Percentiles rank a stretch among this genome's conserved stretches.
phyloP scores from a whole-genome alignment of 352 stramenopile genomes.

The Globisporangium echinulatum region DNA sequence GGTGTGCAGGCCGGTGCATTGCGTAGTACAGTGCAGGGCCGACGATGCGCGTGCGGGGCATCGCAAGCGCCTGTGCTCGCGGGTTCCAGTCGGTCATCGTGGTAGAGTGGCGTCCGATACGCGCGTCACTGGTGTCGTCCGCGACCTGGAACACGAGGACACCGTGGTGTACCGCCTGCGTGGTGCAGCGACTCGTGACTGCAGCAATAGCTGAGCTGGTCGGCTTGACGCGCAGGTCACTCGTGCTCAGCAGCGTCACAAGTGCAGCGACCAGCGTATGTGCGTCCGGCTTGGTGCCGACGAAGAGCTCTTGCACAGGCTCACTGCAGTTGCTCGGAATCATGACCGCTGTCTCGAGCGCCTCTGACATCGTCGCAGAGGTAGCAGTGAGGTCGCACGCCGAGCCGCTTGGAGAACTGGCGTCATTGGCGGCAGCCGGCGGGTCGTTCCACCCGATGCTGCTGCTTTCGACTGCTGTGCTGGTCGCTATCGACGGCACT shows the following conservation, averaged over 20 bases:
- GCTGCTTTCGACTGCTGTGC: too few species aligned
- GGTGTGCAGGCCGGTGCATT: neutral
- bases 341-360: conserved; percentile 15
- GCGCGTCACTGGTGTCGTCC: neutral
- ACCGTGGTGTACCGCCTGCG: conserved; percentile 10
- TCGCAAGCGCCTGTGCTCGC: conserved; percentile 20
- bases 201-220: neutral
- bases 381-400: too few species aligned
- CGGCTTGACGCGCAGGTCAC: neutral
- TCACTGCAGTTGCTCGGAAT: conserved; percentile 21
- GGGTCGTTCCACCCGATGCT: neutral
- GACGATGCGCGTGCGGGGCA: conserved; percentile 5
- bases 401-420: neutral
- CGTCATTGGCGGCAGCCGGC: neutral
- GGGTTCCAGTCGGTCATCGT: conserved; percentile 17
- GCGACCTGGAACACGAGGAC: conserved; percentile 18
- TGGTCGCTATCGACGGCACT: too few species aligned
- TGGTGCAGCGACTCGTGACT: neutral
- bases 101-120: neutral
- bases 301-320: conserved; percentile 28
- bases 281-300: conserved; percentile 7
- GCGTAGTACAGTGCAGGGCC: conserved; percentile 22
- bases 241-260: conserved; percentile 6
- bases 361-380: too few species aligned
- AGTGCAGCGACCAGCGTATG: neutral